Evolutionary conservation across 78 protist species (phyloP).

Genomic region (Dictyostelium firmibasis): DNA sequence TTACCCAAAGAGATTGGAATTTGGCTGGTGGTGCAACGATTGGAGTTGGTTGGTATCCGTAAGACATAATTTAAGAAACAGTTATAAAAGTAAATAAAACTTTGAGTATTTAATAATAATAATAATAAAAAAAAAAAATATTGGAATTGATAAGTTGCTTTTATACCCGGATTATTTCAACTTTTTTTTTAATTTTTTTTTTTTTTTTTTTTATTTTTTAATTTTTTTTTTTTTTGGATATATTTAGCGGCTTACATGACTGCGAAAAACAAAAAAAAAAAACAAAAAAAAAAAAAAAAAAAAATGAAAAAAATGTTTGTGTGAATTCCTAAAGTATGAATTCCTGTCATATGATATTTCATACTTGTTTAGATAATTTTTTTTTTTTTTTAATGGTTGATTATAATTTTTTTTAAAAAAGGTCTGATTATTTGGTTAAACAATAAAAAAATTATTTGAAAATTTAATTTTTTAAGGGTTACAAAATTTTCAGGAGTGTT

Average conservation of each 20-base stretch:
- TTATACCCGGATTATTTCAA: background rate
- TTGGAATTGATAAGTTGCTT: background rate
- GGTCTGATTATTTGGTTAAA: background rate
- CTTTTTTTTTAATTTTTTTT: background rate
- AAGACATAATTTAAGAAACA: background rate
- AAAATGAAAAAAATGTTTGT: background rate
- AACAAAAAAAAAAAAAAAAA: too few species aligned
- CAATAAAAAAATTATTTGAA: background rate
- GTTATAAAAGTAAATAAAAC: background rate
- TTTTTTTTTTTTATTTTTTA: background rate
- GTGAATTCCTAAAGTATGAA: background rate
- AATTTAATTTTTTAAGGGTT: too few species aligned
- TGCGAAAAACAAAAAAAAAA: too few species aligned
- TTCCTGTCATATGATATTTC: background rate
- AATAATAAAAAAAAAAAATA: background rate
- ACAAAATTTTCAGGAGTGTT: background rate
- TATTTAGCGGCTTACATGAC: too few species aligned
- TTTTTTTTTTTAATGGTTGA: background rate
- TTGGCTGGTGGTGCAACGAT: constrained; percentile 12
- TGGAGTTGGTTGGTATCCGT: background rate
- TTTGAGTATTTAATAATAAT: background rate
- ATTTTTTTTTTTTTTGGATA: background rate
- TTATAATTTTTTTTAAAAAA: too few species aligned
- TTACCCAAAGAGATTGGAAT: constrained; percentile 30
- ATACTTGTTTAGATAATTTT: background rate